A percentile compares a stretch with the other conserved stretches of the same genome.
These are phyloP conservation scores for Magnusiomyces clavatus DNA, from an alignment of 1,139 yeast species.

Conservation along the genomic window DNA sequence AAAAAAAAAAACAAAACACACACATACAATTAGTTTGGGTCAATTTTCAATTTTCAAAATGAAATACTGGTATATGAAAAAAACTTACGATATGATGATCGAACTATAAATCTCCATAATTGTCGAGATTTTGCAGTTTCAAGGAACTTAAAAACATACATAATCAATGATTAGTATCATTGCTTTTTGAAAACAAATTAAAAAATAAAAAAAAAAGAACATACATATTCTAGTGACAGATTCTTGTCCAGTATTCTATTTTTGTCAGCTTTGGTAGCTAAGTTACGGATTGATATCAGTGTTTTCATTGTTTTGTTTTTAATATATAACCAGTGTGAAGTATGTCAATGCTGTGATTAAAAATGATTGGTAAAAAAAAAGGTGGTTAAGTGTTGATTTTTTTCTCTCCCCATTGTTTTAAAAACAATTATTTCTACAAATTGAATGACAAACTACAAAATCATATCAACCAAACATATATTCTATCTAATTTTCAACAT, in stretches of 20 bases:
- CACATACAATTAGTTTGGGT: too few relatives aligned
- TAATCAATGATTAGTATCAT: constrained; percentile 5
- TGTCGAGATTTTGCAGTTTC: constrained; percentile 29
- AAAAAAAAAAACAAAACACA: too few relatives aligned
- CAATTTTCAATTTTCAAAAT: background rate
- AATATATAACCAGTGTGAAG: background rate
- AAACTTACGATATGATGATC: constrained; percentile 28
- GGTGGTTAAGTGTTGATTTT: too few relatives aligned
- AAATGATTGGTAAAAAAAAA: too few relatives aligned
- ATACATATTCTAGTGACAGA: constrained; percentile 20
- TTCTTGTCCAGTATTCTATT: constrained; percentile 1
- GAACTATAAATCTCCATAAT: constrained; percentile 30
- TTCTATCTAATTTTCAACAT: too few relatives aligned
- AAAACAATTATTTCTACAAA: too few relatives aligned
- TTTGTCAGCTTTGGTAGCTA: background rate
- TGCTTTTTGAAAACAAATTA: background rate
- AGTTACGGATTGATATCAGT: background rate
- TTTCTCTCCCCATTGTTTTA: too few relatives aligned
- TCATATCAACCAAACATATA: too few relatives aligned
- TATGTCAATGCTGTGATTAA: too few relatives aligned
- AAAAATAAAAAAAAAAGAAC: constrained; percentile 7
- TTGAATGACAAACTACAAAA: too few relatives aligned
- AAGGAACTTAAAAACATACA: constrained; percentile 23
- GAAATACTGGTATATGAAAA: too few relatives aligned
- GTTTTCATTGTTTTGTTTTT: background rate